Percentiles rank a stretch among this genome's conserved stretches.
These are phyloP conservation scores for Pachysandra terminalis DNA, from an alignment of 164 flowering plant genomes.

Conservation along the genomic window DNA sequence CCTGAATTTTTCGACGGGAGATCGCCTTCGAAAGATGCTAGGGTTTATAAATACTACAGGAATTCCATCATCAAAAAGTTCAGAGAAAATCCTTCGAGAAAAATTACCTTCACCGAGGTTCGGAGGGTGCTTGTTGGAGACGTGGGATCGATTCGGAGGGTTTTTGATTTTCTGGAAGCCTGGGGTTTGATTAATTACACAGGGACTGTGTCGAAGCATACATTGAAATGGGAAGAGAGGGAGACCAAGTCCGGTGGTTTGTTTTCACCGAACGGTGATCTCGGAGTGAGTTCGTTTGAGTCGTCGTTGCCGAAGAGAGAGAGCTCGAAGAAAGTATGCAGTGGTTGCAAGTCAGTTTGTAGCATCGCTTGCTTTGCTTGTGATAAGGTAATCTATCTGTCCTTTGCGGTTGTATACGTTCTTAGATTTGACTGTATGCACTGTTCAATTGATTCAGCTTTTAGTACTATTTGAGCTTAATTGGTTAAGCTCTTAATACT, in stretches of 20 bases:
- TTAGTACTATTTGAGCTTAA: too few relatives aligned
- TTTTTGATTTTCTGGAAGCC: slow-evolving; percentile 80
- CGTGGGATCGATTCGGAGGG: slow-evolving; percentile 83
- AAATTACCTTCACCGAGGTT: slow-evolving; percentile 72
- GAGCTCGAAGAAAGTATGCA: slow-evolving; percentile 44
- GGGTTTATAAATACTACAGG: slow-evolving; percentile 62
- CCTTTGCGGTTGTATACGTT: too few relatives aligned
- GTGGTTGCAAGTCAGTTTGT: slow-evolving; percentile 70
- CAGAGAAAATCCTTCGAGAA: slow-evolving; percentile 52
- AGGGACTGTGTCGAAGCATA: slow-evolving; percentile 29
- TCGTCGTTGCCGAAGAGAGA: slow-evolving; percentile 22
- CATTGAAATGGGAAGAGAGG: slow-evolving; percentile 61
- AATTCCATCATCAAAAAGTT: slow-evolving; percentile 55
- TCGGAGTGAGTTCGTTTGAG: slow-evolving; percentile 16
- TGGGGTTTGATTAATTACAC: slow-evolving; percentile 92
- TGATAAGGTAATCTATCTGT: slow-evolving; percentile 55
- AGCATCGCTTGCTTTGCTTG: slow-evolving; percentile 81
- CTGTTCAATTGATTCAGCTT: too few relatives aligned
- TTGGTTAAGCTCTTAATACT: too few relatives aligned
- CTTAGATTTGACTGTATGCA: too few relatives aligned
- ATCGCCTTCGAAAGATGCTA: slow-evolving; percentile 63
- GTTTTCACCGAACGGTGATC: slow-evolving; percentile 16
- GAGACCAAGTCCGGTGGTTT: slow-evolving; percentile 33
- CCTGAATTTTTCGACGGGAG: slow-evolving; percentile 82
- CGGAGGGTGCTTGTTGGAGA: slow-evolving; percentile 77